phyloP scores from a whole-genome alignment of 192 early-diverging fungal species.

The Dissophora globulifera region DNA sequence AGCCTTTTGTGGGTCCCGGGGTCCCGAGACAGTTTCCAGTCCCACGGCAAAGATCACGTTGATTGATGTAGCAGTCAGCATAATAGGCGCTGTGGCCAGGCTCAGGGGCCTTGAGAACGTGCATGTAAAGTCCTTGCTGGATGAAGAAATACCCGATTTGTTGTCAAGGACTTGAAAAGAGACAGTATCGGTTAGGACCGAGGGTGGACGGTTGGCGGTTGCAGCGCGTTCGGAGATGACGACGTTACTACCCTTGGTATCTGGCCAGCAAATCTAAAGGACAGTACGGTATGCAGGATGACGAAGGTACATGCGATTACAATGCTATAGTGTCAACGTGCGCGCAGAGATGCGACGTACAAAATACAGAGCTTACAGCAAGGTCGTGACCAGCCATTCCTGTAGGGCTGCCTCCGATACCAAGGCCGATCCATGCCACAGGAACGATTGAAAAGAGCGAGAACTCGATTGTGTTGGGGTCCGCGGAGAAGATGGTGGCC shows the following conservation, averaged over 20 bases:
- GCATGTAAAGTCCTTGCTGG: constrained; percentile 18
- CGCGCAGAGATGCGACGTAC: too few relatives aligned
- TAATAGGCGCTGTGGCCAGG: constrained; percentile 8
- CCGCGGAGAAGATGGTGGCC: constrained; percentile 39
- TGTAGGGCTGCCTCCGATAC: constrained; percentile 19
- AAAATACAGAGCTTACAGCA: constrained; percentile 48
- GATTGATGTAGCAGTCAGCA: constrained; percentile 3
- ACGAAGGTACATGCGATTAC: too few relatives aligned
- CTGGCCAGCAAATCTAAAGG: constrained; percentile 37
- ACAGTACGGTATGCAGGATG: too few relatives aligned
- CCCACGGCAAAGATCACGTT: constrained; percentile 38
- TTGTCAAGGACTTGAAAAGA: constrained; percentile 7
- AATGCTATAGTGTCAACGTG: too few relatives aligned
- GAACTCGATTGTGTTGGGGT: constrained; percentile 41
- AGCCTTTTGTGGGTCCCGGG: constrained; percentile 23
- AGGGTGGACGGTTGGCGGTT: constrained; percentile 7
- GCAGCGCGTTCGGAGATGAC: constrained; percentile 32
- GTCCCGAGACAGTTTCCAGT: neutral
- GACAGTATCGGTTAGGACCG: neutral
- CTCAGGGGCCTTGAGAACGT: constrained; percentile 35
- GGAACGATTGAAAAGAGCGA: constrained; percentile 18
- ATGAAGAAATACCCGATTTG: constrained; percentile 17
- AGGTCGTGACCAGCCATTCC: constrained; percentile 41
- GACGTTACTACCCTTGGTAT: neutral
- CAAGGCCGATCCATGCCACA: constrained; percentile 33